phyloP scores from a whole-genome alignment of 2,329 filamentous ascomycete genomes.

The Esteya vermicola region DNA sequence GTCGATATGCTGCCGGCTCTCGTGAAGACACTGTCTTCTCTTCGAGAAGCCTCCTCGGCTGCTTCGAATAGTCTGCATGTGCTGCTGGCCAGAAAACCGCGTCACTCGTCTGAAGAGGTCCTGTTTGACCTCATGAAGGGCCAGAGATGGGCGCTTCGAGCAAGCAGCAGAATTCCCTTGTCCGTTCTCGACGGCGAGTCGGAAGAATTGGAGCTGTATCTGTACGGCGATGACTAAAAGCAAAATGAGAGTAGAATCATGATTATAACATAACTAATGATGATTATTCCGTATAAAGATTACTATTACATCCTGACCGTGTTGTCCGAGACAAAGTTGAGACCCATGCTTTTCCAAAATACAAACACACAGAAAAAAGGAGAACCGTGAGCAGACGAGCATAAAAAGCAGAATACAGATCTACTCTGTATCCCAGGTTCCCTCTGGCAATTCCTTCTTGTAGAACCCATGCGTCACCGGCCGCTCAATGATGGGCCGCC shows the following conservation, averaged over 20 bases:
- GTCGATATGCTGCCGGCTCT: slow-evolving; percentile 39
- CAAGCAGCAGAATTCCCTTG: slow-evolving; percentile 27
- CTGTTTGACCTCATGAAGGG: slow-evolving; percentile 32
- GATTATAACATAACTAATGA: too few species aligned
- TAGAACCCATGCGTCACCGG: too few species aligned
- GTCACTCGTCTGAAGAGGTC: slow-evolving; percentile 36
- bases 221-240: slow-evolving; percentile 25
- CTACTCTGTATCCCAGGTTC: too few species aligned
- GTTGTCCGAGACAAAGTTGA: too few species aligned
- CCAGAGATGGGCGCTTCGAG: slow-evolving; percentile 28
- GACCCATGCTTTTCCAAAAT: too few species aligned
- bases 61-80: slow-evolving; percentile 19
- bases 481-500: too few species aligned
- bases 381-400: too few species aligned
- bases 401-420: too few species aligned
- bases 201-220: slow-evolving; percentile 36
- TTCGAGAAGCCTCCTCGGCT: slow-evolving; percentile 21
- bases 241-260: background rate
- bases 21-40: slow-evolving; percentile 34
- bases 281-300: too few species aligned
- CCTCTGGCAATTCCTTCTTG: too few species aligned
- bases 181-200: slow-evolving; percentile 28
- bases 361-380: too few species aligned
- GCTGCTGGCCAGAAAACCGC: slow-evolving; percentile 40
- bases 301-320: too few species aligned